These are phyloP conservation scores for Arthrobotrys megalospora DNA, from an alignment of 2,329 filamentous ascomycete species.

Conservation along the genomic window DNA sequence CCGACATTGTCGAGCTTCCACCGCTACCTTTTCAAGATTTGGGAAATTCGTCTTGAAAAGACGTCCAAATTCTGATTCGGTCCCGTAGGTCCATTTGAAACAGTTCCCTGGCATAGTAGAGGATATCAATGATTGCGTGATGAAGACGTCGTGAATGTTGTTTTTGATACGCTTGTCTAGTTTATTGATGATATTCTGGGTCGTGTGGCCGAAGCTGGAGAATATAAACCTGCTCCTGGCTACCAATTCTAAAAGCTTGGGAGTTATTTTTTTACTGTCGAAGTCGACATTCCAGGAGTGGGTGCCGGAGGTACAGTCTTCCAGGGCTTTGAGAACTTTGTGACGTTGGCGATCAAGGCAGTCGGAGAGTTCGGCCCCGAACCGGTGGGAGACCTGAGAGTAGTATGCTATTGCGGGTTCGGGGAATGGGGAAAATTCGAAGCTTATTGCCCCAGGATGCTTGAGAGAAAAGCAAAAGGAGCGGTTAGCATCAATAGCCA, in stretches of 20 bases:
- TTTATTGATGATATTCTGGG: constrained; percentile 12
- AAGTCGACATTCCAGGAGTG: constrained; percentile 23
- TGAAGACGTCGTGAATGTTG: constrained; percentile 38
- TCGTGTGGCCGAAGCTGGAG: constrained; percentile 36
- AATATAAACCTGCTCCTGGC: constrained; percentile 35
- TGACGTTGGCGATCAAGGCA: constrained; percentile 6
- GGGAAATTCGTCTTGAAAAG: constrained; percentile 21
- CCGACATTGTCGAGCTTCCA: constrained; percentile 8
- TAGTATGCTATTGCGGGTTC: constrained; percentile 7
- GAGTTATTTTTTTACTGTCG: constrained; percentile 31
- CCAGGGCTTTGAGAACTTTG: background rate
- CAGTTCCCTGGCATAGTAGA: constrained; percentile 18
- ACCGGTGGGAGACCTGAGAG: background rate
- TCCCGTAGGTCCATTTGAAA: background rate
- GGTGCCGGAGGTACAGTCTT: constrained; percentile 19
- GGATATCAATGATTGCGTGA: constrained; percentile 43
- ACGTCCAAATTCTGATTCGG: constrained; percentile 6
- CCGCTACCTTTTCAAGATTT: constrained; percentile 32
- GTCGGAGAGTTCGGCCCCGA: constrained; percentile 12
- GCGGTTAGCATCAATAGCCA: background rate
- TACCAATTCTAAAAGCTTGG: constrained; percentile 17
- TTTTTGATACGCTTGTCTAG: constrained; percentile 28
- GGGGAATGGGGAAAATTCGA: background rate
- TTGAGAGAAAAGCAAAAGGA: background rate
- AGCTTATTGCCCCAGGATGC: constrained; percentile 1